Evolutionary conservation across 2,329 filamentous ascomycete genomes (phyloP).

Genomic region (Dactylonectria macrodidyma): DNA sequence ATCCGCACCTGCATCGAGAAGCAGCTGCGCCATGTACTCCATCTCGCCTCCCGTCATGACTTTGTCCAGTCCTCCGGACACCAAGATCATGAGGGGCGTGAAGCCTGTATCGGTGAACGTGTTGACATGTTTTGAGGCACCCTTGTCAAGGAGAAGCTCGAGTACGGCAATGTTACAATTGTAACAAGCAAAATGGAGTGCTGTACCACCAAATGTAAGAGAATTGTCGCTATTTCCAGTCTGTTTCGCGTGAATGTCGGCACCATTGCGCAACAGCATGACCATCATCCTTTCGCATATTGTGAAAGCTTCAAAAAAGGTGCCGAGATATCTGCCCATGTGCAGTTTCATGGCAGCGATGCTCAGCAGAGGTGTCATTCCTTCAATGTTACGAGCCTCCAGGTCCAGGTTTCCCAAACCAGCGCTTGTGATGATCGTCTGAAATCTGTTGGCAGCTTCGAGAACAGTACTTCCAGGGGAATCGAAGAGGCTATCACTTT

Average conservation of each 20-base stretch:
- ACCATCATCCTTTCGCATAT: not conserved
- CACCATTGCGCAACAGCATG: slow-evolving; percentile 11
- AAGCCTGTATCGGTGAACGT: not conserved
- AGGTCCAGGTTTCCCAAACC: not conserved
- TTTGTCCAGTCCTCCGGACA: not conserved
- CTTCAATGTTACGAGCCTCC: slow-evolving; percentile 4
- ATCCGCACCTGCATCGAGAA: slow-evolving; percentile 3
- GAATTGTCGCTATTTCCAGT: not conserved
- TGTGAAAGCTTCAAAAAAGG: not conserved
- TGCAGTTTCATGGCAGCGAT: not conserved
- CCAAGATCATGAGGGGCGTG: slow-evolving; percentile 19
- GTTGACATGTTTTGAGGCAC: slow-evolving; percentile 14
- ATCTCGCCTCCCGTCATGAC: slow-evolving; percentile 1
- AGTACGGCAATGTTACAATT: not conserved
- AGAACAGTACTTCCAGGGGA: not conserved
- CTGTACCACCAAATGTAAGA: slow-evolving; percentile 8
- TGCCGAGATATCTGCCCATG: not conserved
- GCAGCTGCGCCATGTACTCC: slow-evolving; percentile 6
- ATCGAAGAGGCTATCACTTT: not conserved
- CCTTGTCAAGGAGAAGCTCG: slow-evolving; percentile 1
- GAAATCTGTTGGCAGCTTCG: not conserved
- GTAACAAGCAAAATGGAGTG: slow-evolving; percentile 21
- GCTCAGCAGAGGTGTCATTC: slow-evolving; percentile 14
- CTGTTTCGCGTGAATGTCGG: slow-evolving; percentile 14
- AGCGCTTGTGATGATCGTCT: not conserved